These are phyloP conservation scores for Neoconidiobolus thromboides DNA, from an alignment of 371 early-diverging fungal species.

Conservation along the genomic window DNA sequence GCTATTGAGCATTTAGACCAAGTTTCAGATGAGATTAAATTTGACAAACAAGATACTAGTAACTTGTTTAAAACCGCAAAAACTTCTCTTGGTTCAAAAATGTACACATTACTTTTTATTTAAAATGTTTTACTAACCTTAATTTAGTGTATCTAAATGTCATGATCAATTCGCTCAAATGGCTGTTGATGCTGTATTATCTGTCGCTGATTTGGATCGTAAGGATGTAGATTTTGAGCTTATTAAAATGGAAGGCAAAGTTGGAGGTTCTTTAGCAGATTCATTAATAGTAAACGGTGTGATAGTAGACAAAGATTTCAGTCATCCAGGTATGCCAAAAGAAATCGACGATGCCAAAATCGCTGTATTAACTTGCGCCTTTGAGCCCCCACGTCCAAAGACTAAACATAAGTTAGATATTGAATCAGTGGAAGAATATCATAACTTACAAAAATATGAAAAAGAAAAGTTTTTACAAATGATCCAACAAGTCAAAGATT, in stretches of 20 bases:
- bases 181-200: slow-evolving; percentile 94
- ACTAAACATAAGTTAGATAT: slow-evolving; percentile 99
- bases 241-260: slow-evolving; percentile 98
- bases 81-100: slow-evolving; percentile 96
- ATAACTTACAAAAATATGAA: slow-evolving; percentile 92
- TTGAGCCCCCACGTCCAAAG: slow-evolving; percentile 99
- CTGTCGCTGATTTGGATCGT: slow-evolving; percentile 95
- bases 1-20: slow-evolving; percentile 81
- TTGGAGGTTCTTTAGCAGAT: slow-evolving; percentile 89
- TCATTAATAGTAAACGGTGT: slow-evolving; percentile 94
- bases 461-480: slow-evolving; percentile 90
- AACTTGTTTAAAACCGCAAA: slow-evolving; percentile 92
- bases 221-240: slow-evolving; percentile 99
- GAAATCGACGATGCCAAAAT: slow-evolving; percentile 91
- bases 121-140: not conserved
- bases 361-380: slow-evolving; percentile 98
- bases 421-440: slow-evolving; percentile 92
- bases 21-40: slow-evolving; percentile 81
- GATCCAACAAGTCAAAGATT: slow-evolving; percentile 92
- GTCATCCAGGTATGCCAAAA: slow-evolving; percentile 99
- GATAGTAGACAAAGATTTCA: slow-evolving; percentile 98
- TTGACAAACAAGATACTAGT: slow-evolving; percentile 57
- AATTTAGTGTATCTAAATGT: slow-evolving; percentile 76
- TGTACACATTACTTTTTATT: slow-evolving; percentile 33
- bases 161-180: slow-evolving; percentile 94